Evolutionary conservation across 2,329 filamentous ascomycete species (phyloP).

Genomic region (Ceratocystis cubensis): DNA sequence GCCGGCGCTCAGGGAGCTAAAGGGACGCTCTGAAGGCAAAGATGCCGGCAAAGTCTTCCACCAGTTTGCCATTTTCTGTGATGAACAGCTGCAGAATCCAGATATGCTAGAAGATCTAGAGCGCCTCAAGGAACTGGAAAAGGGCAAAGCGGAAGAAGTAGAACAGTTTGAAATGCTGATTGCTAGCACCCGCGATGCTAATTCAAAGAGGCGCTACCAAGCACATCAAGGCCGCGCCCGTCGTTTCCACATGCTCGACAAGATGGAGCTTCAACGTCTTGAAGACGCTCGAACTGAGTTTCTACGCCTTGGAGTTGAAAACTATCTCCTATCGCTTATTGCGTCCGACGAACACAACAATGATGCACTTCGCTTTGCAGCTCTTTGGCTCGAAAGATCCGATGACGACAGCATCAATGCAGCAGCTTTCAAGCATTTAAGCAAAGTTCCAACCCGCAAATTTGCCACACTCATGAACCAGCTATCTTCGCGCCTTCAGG

Average conservation of each 20-base stretch:
- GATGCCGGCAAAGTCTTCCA: slow-evolving; percentile 85
- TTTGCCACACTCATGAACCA: slow-evolving; percentile 93
- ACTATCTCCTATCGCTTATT: slow-evolving; percentile 74
- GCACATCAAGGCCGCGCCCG: slow-evolving; percentile 59
- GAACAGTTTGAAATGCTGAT: slow-evolving; percentile 48
- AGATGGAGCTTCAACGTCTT: slow-evolving; percentile 71
- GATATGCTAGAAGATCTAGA: slow-evolving; percentile 75
- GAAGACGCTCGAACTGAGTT: slow-evolving; percentile 67
- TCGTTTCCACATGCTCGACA: slow-evolving; percentile 81
- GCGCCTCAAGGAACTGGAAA: slow-evolving; percentile 56
- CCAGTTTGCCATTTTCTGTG: slow-evolving; percentile 89
- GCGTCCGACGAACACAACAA: slow-evolving; percentile 83
- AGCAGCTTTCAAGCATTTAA: slow-evolving; percentile 58
- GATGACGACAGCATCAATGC: slow-evolving; percentile 64
- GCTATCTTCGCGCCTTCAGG: slow-evolving; percentile 78
- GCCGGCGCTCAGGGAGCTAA: slow-evolving; percentile 71
- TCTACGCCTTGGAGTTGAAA: slow-evolving; percentile 78
- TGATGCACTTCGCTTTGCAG: slow-evolving; percentile 81
- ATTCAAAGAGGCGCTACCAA: slow-evolving; percentile 44
- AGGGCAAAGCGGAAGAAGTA: slow-evolving; percentile 57
- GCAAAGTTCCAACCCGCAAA: slow-evolving; percentile 72
- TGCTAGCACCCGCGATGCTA: slow-evolving; percentile 39
- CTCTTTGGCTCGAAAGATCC: slow-evolving; percentile 83
- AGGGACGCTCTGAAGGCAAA: slow-evolving; percentile 50
- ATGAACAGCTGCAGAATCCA: slow-evolving; percentile 79